A percentile compares a stretch with the other conserved stretches of the same genome.
Evolutionary conservation across 495 filamentous ascomycete species (phyloP).

Genomic region (Filosporella fistucella): DNA sequence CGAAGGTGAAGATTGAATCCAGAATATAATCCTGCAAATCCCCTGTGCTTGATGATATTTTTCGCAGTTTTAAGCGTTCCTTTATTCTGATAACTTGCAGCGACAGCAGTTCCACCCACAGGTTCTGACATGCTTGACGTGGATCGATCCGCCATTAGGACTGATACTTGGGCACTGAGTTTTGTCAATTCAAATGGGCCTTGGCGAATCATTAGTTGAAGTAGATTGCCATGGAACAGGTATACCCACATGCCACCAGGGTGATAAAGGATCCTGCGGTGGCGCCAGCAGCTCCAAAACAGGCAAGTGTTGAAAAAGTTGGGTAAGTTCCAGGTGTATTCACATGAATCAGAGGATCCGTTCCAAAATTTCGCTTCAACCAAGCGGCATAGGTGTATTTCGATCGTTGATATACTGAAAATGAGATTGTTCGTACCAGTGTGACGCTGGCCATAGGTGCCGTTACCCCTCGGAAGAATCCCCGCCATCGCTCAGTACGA

Average conservation of each 20-base stretch:
- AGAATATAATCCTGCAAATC: slow-evolving; percentile 76
- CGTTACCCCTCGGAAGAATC: slow-evolving; percentile 64
- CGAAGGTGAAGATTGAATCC: slow-evolving; percentile 79
- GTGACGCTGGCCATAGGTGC: slow-evolving; percentile 80
- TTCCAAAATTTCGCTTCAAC: slow-evolving; percentile 58
- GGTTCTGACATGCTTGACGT: slow-evolving; percentile 40
- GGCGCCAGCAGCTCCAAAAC: slow-evolving; percentile 74
- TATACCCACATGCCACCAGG: slow-evolving; percentile 73
- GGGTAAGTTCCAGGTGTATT: slow-evolving; percentile 67
- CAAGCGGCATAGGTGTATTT: slow-evolving; percentile 71
- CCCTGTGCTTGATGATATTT: slow-evolving; percentile 75
- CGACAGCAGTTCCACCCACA: slow-evolving; percentile 49
- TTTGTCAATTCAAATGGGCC: slow-evolving; percentile 94
- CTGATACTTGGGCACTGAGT: slow-evolving; percentile 82
- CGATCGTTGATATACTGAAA: slow-evolving; percentile 83
- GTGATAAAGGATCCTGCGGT: slow-evolving; percentile 77
- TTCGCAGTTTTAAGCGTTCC: slow-evolving; percentile 75
- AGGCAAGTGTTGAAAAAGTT: slow-evolving; percentile 61
- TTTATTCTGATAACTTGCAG: slow-evolving; percentile 70
- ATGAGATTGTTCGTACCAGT: slow-evolving; percentile 84
- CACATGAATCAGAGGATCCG: slow-evolving; percentile 66
- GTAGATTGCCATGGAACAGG: background rate
- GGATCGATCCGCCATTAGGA: slow-evolving; percentile 69
- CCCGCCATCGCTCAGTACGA: slow-evolving; percentile 62
- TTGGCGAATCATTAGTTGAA: slow-evolving; percentile 27